Evolutionary conservation across 306 rosid species (phyloP).

Genomic region (Citrullus mucosospermus): DNA sequence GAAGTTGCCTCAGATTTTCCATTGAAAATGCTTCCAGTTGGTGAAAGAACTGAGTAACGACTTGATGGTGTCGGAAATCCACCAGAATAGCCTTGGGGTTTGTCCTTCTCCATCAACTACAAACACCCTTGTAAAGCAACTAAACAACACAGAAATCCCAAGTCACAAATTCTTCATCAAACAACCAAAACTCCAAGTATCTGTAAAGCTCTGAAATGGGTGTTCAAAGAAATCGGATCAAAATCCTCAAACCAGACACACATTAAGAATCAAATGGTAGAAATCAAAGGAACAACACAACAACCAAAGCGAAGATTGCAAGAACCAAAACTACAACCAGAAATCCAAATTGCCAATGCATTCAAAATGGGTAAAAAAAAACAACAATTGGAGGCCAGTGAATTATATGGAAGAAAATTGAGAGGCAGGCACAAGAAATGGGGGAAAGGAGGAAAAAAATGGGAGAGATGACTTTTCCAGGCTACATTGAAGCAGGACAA

Average conservation of each 20-base stretch:
- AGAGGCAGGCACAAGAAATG: not conserved
- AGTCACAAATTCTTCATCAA: not conserved
- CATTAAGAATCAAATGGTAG: not conserved
- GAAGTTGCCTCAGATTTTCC: slow-evolving; percentile 58
- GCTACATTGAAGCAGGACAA: not conserved
- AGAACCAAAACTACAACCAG: not conserved
- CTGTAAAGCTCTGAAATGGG: not conserved
- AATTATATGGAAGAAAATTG: not conserved
- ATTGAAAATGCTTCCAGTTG: slow-evolving; percentile 33
- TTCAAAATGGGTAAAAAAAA: not conserved
- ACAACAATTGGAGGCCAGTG: not conserved
- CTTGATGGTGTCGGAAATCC: slow-evolving; percentile 63
- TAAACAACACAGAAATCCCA: not conserved
- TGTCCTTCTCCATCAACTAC: slow-evolving; percentile 59
- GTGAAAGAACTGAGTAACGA: slow-evolving; percentile 44
- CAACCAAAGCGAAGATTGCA: not conserved
- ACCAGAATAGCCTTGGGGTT: slow-evolving; percentile 44
- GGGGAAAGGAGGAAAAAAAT: not conserved
- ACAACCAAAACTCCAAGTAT: not conserved
- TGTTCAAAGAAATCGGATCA: not conserved
- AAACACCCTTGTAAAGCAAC: not conserved
- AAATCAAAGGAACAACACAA: not conserved
- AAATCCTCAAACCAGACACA: not conserved
- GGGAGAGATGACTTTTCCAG: not conserved
- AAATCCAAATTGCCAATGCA: not conserved